phyloP scores from a whole-genome alignment of 768 basidiomycete species.

The Mycena galopus region DNA sequence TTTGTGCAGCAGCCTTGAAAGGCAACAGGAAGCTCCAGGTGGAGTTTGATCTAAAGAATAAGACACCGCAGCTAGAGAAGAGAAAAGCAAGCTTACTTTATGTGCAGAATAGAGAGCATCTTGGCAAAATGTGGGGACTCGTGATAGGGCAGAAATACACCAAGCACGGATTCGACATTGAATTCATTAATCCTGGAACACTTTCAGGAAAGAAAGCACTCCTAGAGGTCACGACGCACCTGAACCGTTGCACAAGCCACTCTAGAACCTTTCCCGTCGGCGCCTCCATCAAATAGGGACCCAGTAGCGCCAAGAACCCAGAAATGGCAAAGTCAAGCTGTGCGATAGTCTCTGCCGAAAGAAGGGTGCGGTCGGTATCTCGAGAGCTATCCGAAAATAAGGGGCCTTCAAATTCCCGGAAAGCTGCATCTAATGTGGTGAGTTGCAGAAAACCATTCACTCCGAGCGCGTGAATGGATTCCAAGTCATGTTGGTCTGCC shows the following conservation, averaged over 20 bases:
- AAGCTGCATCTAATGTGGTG: conserved; percentile 66
- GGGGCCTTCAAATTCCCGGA: conserved; percentile 73
- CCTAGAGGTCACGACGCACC: conserved; percentile 62
- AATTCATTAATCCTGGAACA: conserved; percentile 88
- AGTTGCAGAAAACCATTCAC: conserved; percentile 85
- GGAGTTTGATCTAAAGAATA: conserved; percentile 63
- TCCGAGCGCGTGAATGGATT: conserved; percentile 86
- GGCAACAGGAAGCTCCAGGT: conserved; percentile 78
- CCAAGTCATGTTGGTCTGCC: conserved; percentile 88
- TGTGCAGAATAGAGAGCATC: conserved; percentile 88
- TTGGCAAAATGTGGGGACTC: conserved; percentile 95
- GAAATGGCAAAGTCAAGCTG: conserved; percentile 74
- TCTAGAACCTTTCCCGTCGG: conserved; percentile 89
- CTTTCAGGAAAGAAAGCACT: conserved; percentile 8
- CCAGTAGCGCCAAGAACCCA: conserved; percentile 76
- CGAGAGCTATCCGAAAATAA: conserved; percentile 88
- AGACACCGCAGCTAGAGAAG: conserved; percentile 1
- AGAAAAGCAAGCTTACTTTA: conserved; percentile 60
- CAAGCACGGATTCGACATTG: conserved; percentile 82
- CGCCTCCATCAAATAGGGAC: conserved; percentile 84
- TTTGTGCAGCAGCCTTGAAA: conserved; percentile 82
- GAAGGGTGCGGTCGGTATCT: conserved; percentile 81
- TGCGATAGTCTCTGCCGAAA: conserved; percentile 70
- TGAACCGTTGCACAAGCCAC: conserved; percentile 94
- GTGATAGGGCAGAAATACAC: conserved; percentile 94